phyloP scores from a whole-genome alignment of 2,329 filamentous ascomycete genomes.

The Trichophyton equinum region DNA sequence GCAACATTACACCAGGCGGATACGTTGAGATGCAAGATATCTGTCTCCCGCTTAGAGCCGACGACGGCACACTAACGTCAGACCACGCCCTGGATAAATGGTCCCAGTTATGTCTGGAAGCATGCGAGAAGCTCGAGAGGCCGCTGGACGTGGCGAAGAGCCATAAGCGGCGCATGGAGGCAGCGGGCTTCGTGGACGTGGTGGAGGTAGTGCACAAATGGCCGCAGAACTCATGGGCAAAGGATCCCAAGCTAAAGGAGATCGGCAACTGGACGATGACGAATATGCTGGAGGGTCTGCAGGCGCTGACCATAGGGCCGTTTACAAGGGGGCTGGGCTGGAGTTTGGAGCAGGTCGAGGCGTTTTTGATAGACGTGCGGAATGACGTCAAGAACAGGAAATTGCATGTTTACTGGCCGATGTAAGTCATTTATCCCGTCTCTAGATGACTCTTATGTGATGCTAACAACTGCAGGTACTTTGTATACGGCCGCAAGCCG shows the following conservation, averaged over 20 bases:
- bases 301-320: slow-evolving; percentile 32
- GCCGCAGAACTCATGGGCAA: slow-evolving; percentile 36
- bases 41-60: slow-evolving; percentile 29
- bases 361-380: slow-evolving; percentile 3
- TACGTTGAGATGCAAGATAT: slow-evolving; percentile 40
- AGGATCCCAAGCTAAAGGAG: slow-evolving; percentile 39
- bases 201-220: slow-evolving; percentile 23
- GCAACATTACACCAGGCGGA: slow-evolving; percentile 36
- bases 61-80: slow-evolving; percentile 28
- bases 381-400: slow-evolving; percentile 9
- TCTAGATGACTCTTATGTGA: no score
- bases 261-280: slow-evolving; percentile 36
- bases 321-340: slow-evolving; percentile 32
- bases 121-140: slow-evolving; percentile 29
- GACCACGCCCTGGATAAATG: slow-evolving; percentile 20
- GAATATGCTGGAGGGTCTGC: slow-evolving; percentile 31
- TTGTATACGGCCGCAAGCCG: slow-evolving; percentile 19
- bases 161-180: slow-evolving; percentile 29
- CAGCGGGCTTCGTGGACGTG: slow-evolving; percentile 35
- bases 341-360: slow-evolving; percentile 16
- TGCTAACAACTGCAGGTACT: not conserved
- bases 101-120: slow-evolving; percentile 17
- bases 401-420: slow-evolving; percentile 8
- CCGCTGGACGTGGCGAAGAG: slow-evolving; percentile 26
- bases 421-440: not conserved